Evolutionary conservation across 768 basidiomycete species (phyloP).

Genomic region (Cyclocybe aegerita): DNA sequence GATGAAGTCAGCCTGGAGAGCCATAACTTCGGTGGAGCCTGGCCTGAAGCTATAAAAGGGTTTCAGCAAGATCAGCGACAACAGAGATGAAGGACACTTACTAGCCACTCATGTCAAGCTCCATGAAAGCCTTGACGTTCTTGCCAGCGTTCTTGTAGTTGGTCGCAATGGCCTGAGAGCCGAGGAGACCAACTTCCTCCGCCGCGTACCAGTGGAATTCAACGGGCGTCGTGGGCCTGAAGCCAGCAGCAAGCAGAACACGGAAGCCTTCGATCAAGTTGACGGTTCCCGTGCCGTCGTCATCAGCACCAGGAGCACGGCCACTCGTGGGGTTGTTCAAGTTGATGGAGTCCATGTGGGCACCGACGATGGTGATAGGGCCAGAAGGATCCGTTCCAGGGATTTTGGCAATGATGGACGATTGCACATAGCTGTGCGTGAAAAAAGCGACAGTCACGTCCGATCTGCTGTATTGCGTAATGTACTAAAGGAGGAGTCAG

Average conservation of each 20-base stretch:
- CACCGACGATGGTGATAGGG: constrained; percentile 37
- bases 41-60: constrained; percentile 39
- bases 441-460: constrained; percentile 29
- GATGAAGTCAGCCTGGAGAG: constrained; percentile 39
- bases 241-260: constrained; percentile 35
- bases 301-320: constrained; percentile 49
- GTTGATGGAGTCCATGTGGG: constrained; percentile 45
- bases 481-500: constrained; percentile 18
- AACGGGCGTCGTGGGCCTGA: constrained; percentile 37
- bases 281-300: constrained; percentile 46
- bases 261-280: constrained; percentile 44
- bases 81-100: constrained; percentile 13
- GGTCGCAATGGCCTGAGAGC: constrained; percentile 54
- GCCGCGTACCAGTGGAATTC: constrained; percentile 51
- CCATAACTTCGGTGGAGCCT: constrained; percentile 41
- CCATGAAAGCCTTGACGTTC: constrained; percentile 49
- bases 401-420: constrained; percentile 36
- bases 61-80: neutral
- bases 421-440: constrained; percentile 32
- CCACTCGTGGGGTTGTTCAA: constrained; percentile 34
- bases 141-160: constrained; percentile 44
- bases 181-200: constrained; percentile 45
- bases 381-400: constrained; percentile 27
- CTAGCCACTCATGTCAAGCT: constrained; percentile 43
- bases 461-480: constrained; percentile 18